Conservation (phyloP, 441 rosid genomes). For the Aquilaria agallochum region DNA sequence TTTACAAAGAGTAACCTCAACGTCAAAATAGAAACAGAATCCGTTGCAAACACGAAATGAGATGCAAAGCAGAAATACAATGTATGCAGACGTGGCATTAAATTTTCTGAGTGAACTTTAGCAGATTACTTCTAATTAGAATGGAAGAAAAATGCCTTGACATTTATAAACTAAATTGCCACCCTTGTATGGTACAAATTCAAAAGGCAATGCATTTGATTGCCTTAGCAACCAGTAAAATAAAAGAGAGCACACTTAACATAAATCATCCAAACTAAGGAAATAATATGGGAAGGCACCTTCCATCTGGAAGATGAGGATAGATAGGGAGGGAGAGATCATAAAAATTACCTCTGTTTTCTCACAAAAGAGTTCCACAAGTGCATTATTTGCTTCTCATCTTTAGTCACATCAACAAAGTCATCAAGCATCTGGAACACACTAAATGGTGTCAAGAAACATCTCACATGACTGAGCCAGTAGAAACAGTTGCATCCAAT, state of each 20-base stretch:
- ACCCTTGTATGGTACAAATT: too few species aligned
- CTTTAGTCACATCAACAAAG: constrained; percentile 95
- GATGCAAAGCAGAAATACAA: too few species aligned
- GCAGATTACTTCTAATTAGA: too few species aligned
- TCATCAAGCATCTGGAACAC: constrained; percentile 94
- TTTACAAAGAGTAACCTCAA: not conserved
- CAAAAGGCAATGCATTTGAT: not conserved
- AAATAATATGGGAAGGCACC: not conserved
- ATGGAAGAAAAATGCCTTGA: too few species aligned
- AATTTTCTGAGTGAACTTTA: too few species aligned
- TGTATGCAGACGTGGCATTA: too few species aligned
- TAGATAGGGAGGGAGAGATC: constrained; percentile 4
- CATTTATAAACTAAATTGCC: too few species aligned
- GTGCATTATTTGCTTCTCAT: constrained; percentile 98
- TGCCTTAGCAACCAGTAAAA: not conserved
- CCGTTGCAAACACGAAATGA: too few species aligned
- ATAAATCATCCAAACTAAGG: constrained; percentile 15
- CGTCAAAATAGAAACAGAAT: too few species aligned
- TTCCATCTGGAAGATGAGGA: too few species aligned
- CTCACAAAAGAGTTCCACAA: constrained; percentile 98
- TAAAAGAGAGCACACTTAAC: not conserved
- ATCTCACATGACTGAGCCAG: too few species aligned
- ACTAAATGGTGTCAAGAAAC: constrained; percentile 9
- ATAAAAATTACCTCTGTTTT: constrained; percentile 70
- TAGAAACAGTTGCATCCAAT: too few species aligned